A percentile compares a stretch with the other conserved stretches of the same genome.
Conservation (phyloP, 2,329 filamentous ascomycete genomes). For the Fusarium continuum region DNA sequence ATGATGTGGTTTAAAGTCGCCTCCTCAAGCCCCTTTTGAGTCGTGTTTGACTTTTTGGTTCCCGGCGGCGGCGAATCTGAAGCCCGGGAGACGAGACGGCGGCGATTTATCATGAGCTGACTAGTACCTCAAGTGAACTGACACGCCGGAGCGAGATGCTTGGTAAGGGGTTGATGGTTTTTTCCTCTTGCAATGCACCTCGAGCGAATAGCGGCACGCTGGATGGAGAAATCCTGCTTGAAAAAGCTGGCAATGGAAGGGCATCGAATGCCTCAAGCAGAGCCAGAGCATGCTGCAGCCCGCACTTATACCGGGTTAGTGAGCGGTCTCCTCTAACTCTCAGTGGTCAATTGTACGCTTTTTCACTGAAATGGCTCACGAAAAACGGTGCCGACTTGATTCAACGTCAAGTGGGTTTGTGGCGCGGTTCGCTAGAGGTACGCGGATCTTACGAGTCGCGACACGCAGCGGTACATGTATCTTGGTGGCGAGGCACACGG, state of each 20-base stretch:
- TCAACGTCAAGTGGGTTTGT: slow-evolving; percentile 29
- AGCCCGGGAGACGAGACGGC: neutral
- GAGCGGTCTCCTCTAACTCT: slow-evolving; percentile 21
- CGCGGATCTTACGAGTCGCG: slow-evolving; percentile 35
- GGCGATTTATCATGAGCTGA: slow-evolving; percentile 43
- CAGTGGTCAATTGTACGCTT: slow-evolving; percentile 29
- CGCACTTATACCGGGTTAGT: slow-evolving; percentile 36
- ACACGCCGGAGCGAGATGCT: slow-evolving; percentile 34
- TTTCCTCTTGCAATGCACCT: slow-evolving; percentile 1
- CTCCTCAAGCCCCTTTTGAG: slow-evolving; percentile 33
- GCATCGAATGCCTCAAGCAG: slow-evolving; percentile 35
- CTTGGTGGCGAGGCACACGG: slow-evolving; percentile 10
- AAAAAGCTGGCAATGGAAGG: slow-evolving; percentile 38
- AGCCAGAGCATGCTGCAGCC: slow-evolving; percentile 10
- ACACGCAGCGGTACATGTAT: slow-evolving; percentile 26
- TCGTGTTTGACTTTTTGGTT: slow-evolving; percentile 5
- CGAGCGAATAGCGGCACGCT: slow-evolving; percentile 30
- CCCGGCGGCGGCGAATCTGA: slow-evolving; percentile 23
- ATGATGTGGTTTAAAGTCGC: slow-evolving; percentile 23
- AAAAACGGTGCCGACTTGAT: slow-evolving; percentile 16
- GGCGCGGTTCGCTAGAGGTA: slow-evolving; percentile 36
- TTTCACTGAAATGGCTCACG: slow-evolving; percentile 32
- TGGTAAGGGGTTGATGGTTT: slow-evolving; percentile 34
- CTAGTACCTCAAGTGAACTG: slow-evolving; percentile 36
- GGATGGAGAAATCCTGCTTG: slow-evolving; percentile 25